Conservation (phyloP, 2,329 filamentous ascomycete genomes). For the Dichotomopilus funicola region DNA sequence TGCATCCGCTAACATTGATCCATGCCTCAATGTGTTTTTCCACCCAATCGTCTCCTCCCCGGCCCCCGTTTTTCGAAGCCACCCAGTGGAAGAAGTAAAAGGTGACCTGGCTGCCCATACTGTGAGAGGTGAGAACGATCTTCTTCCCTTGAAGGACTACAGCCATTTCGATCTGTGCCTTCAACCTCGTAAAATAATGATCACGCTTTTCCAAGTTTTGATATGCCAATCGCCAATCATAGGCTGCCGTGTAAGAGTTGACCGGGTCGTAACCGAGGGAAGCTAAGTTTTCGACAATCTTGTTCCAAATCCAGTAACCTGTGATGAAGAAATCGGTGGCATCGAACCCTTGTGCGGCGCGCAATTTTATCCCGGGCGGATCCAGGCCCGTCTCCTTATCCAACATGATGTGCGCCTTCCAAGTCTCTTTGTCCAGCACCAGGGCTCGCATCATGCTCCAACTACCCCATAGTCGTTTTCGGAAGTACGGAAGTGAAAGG, state of each 20-base stretch:
- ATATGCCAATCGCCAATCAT: conserved; percentile 94
- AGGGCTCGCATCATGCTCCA: conserved; percentile 99
- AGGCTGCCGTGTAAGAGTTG: conserved; percentile 61
- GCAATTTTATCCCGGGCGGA: conserved; percentile 80
- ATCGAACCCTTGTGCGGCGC: conserved; percentile 93
- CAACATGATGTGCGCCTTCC: conserved; percentile 97
- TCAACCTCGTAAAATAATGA: conserved; percentile 87
- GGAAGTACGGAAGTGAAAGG: conserved; percentile 80
- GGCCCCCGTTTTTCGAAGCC: conserved; percentile 68
- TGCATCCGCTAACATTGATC: conserved; percentile 98
- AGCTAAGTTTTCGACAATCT: conserved; percentile 93
- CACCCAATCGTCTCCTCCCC: conserved; percentile 82
- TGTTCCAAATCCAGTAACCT: conserved; percentile 98
- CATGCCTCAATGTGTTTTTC: conserved; percentile 84
- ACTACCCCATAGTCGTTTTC: conserved; percentile 91
- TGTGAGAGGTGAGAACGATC: conserved; percentile 82
- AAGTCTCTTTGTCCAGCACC: conserved; percentile 84
- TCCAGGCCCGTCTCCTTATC: conserved; percentile 88
- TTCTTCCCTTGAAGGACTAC: conserved; percentile 69
- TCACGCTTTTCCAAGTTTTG: conserved; percentile 83
- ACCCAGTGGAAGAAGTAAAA: conserved; percentile 79
- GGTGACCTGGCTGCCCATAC: conserved; percentile 93
- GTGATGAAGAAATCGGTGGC: conserved; percentile 92
- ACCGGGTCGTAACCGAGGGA: conserved; percentile 92
- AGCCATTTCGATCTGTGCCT: conserved; percentile 82